Percentiles rank a stretch among this genome's conserved stretches.
phyloP scores from a whole-genome alignment of 345 rosid species.

The Cardamine occulta region DNA sequence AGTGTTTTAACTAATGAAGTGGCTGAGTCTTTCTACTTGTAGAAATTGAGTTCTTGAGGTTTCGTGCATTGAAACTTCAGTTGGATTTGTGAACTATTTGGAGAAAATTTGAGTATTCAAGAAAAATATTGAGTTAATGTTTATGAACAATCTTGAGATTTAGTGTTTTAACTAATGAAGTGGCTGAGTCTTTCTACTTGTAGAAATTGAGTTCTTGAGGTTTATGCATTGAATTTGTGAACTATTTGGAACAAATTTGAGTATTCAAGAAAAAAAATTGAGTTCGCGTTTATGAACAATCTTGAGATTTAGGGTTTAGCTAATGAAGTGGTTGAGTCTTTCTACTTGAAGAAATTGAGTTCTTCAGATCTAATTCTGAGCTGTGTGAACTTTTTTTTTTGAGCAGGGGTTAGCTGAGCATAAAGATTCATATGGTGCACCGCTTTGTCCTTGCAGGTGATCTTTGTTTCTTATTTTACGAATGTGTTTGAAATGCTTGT shows the following conservation, averaged over 20 bases:
- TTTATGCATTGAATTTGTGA: neutral
- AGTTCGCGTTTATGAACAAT: neutral
- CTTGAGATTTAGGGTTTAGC: neutral
- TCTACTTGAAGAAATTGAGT: too few relatives aligned
- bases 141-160: neutral
- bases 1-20: neutral
- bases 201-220: neutral
- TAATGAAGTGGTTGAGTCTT: neutral
- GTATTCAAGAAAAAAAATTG: neutral
- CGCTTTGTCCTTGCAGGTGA: constrained; percentile 43
- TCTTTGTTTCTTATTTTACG: constrained; percentile 28
- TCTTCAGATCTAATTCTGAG: neutral
- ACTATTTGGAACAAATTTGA: too few relatives aligned
- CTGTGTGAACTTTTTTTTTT: neutral
- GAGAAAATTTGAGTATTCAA: neutral
- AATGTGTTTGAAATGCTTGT: neutral
- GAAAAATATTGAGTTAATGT: neutral
- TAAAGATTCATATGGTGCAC: constrained; percentile 86
- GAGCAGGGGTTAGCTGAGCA: constrained; percentile 92
- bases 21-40: neutral
- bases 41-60: neutral
- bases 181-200: neutral
- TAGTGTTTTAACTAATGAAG: neutral
- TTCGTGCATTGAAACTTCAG: neutral
- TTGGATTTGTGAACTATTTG: neutral